phyloP scores from a whole-genome alignment of 2,329 filamentous ascomycete genomes.

The Sclerotinia subarctica region DNA sequence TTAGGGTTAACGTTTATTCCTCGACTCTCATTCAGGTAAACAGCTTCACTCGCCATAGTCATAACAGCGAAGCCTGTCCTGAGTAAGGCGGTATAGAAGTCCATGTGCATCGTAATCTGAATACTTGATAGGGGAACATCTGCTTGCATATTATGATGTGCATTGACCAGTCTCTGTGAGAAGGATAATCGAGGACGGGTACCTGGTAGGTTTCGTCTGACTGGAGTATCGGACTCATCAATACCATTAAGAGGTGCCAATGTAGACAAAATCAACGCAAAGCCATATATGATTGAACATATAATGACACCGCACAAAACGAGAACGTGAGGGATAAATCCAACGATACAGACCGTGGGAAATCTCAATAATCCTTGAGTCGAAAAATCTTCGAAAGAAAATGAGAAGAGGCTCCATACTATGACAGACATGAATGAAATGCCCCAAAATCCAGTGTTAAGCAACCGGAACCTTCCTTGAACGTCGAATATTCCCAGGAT shows the following conservation, averaged over 20 bases:
- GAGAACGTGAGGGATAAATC: constrained; percentile 91
- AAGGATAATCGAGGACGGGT: constrained; percentile 43
- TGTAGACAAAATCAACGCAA: constrained; percentile 75
- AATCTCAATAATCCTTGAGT: constrained; percentile 74
- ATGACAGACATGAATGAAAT: constrained; percentile 86
- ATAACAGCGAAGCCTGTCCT: constrained; percentile 84
- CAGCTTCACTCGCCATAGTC: constrained; percentile 91
- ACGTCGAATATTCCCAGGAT: constrained; percentile 75
- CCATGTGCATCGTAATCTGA: constrained; percentile 79
- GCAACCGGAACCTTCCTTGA: constrained; percentile 74
- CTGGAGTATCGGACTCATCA: constrained; percentile 34
- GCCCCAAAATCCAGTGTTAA: constrained; percentile 88
- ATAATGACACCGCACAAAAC: constrained; percentile 74
- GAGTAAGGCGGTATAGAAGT: constrained; percentile 90
- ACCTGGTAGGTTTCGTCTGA: constrained; percentile 36
- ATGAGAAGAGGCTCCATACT: constrained; percentile 67
- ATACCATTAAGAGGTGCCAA: constrained; percentile 46
- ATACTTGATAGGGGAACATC: constrained; percentile 81
- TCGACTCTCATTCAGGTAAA: constrained; percentile 88
- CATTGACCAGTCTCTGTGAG: constrained; percentile 61
- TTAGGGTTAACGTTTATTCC: constrained; percentile 68
- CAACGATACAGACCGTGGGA: constrained; percentile 90
- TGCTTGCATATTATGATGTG: constrained; percentile 88
- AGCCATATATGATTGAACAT: constrained; percentile 72
- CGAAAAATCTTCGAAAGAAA: constrained; percentile 57